Conservation (phyloP, 2,329 filamentous ascomycete genomes). For the Colletotrichum abscissum region DNA sequence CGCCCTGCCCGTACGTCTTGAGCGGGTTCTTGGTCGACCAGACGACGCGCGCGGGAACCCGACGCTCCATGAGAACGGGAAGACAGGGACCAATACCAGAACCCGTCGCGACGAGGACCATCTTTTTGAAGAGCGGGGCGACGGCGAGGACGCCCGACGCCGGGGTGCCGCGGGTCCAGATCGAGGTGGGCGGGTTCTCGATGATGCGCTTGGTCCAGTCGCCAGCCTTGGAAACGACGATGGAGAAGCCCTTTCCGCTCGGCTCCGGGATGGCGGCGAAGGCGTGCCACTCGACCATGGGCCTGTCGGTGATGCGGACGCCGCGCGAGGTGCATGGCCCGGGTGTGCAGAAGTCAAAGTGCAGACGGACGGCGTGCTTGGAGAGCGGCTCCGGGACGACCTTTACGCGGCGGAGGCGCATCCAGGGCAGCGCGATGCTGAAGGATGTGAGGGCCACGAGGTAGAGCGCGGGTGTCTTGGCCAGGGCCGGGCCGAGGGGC, state of each 20-base stretch:
- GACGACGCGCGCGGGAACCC: conserved; percentile 68
- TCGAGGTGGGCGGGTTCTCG: conserved; percentile 65
- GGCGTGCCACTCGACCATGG: conserved; percentile 78
- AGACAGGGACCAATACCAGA: conserved; percentile 79
- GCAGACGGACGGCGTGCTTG: conserved; percentile 77
- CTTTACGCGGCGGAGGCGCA: conserved; percentile 74
- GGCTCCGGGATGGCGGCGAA: conserved; percentile 79
- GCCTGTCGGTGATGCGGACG: conserved; percentile 69
- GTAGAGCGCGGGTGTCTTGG: conserved; percentile 68
- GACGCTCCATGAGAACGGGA: conserved; percentile 64
- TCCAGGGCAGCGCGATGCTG: conserved; percentile 79
- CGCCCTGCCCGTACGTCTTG: conserved; percentile 69
- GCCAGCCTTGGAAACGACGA: conserved; percentile 78
- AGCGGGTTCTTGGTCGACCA: conserved; percentile 75
- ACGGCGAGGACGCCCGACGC: conserved; percentile 75
- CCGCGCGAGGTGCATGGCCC: conserved; percentile 47
- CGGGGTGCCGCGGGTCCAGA: conserved; percentile 77
- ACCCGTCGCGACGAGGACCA: conserved; percentile 77
- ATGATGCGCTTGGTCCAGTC: conserved; percentile 79
- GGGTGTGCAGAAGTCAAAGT: conserved; percentile 73
- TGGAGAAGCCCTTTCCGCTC: conserved; percentile 66
- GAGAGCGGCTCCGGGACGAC: conserved; percentile 78
- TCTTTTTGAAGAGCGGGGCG: conserved; percentile 71
- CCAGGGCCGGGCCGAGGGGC: conserved; percentile 50
- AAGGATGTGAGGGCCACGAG: conserved; percentile 72